Conservation (phyloP, 140 eudicot genomes). For the Oenanthe javanica region DNA sequence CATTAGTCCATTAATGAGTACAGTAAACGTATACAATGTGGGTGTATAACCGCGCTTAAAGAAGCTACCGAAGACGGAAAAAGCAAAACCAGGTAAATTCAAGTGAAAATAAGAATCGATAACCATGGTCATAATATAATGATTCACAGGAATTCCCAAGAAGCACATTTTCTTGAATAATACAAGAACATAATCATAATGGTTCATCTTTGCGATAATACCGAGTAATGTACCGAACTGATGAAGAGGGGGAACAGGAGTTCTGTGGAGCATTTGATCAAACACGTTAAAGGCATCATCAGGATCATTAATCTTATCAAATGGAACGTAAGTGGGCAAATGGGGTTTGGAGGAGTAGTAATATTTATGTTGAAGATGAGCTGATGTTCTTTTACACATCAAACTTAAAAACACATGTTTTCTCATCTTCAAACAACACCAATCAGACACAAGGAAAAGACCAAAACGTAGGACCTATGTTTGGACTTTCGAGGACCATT, state of each 20-base stretch:
- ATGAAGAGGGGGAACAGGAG: not conserved
- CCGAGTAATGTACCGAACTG: not conserved
- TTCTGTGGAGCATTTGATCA: not conserved
- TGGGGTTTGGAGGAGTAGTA: not conserved
- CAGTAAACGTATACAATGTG: not conserved
- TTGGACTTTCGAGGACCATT: too few relatives aligned
- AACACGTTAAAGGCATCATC: not conserved
- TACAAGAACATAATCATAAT: not conserved
- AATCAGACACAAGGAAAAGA: too few relatives aligned
- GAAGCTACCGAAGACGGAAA: not conserved
- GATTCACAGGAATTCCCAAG: not conserved
- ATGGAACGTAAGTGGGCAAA: too few relatives aligned
- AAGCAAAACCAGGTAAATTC: not conserved
- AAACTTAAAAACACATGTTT: not conserved
- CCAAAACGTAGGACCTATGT: too few relatives aligned
- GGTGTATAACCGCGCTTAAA: not conserved
- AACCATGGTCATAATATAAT: not conserved
- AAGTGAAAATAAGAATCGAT: slow-evolving; percentile 4
- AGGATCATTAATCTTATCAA: not conserved
- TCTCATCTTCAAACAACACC: not conserved
- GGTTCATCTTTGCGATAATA: not conserved
- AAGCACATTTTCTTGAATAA: not conserved
- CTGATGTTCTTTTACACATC: not conserved
- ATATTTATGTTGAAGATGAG: not conserved
- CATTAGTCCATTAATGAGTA: not conserved